Conservation (phyloP, 148 eudicot genomes). For the Simmondsia chinensis region DNA sequence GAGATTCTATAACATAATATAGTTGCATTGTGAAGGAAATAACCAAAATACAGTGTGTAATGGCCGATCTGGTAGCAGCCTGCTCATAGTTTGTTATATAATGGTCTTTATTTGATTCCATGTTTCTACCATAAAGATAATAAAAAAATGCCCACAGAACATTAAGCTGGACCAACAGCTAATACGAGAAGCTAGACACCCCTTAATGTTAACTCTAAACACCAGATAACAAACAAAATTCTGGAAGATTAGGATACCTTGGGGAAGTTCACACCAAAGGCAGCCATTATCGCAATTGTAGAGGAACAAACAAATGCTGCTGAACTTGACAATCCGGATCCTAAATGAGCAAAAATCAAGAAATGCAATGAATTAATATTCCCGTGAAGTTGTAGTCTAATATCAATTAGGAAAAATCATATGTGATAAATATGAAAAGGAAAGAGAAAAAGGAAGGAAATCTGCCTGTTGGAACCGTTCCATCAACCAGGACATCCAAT, state of each 20-base stretch:
- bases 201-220: background rate
- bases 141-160: too few relatives aligned
- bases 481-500: conserved; percentile 86
- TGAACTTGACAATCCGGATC: conserved; percentile 96
- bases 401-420: background rate
- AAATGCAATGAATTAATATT: too few relatives aligned
- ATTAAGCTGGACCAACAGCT: background rate
- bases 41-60: too few relatives aligned
- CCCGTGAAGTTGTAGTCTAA: too few relatives aligned
- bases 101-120: too few relatives aligned
- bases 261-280: conserved; percentile 53
- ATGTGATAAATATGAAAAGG: background rate
- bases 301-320: conserved; percentile 97
- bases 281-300: conserved; percentile 89
- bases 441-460: background rate
- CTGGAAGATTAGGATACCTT: conserved; percentile 34
- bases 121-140: too few relatives aligned
- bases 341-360: conserved; percentile 19
- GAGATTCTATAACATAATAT: too few relatives aligned
- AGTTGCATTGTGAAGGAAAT: too few relatives aligned
- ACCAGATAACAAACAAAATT: background rate
- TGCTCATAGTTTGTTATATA: too few relatives aligned
- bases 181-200: background rate
- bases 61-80: too few relatives aligned
- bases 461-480: conserved; percentile 89